Percentiles rank a stretch among this genome's conserved stretches.
Evolutionary conservation across 1,284 basidiomycete genomes (phyloP).

Genomic region (Peniophora sp.): DNA sequence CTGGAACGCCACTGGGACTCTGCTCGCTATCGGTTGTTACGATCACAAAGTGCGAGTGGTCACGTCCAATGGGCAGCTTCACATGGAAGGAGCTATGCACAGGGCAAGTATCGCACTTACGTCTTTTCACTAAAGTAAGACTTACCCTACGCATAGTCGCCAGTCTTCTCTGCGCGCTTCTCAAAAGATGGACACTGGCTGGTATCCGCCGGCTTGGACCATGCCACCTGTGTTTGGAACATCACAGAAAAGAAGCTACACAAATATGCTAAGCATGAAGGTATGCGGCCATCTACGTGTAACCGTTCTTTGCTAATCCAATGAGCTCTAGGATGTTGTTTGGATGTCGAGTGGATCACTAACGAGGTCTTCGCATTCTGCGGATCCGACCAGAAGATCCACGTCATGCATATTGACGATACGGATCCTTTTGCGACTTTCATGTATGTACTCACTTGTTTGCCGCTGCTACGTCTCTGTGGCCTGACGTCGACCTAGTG

Average conservation of each 20-base stretch:
- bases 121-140: conserved; percentile 9
- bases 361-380: conserved; percentile 67
- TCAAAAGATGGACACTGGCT: conserved; percentile 65
- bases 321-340: conserved; percentile 55
- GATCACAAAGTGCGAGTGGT: conserved; percentile 64
- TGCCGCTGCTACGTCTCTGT: background rate
- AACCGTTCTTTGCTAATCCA: too few relatives aligned
- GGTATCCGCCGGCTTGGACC: conserved; percentile 66
- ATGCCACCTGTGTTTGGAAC: conserved; percentile 72
- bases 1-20: conserved; percentile 64
- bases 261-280: conserved; percentile 56
- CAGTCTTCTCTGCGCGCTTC: conserved; percentile 69
- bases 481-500: conserved; percentile 30
- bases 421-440: conserved; percentile 47
- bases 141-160: conserved; percentile 40
- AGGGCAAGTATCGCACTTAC: conserved; percentile 37
- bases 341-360: conserved; percentile 77
- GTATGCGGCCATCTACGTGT: conserved; percentile 7
- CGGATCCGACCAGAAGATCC: conserved; percentile 61
- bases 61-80: conserved; percentile 44
- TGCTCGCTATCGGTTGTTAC: conserved; percentile 72
- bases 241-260: conserved; percentile 52
- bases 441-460: conserved; percentile 31
- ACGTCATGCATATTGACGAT: conserved; percentile 48
- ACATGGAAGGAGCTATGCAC: conserved; percentile 55